phyloP scores from a whole-genome alignment of 768 basidiomycete genomes.

The Pholiota conissans region DNA sequence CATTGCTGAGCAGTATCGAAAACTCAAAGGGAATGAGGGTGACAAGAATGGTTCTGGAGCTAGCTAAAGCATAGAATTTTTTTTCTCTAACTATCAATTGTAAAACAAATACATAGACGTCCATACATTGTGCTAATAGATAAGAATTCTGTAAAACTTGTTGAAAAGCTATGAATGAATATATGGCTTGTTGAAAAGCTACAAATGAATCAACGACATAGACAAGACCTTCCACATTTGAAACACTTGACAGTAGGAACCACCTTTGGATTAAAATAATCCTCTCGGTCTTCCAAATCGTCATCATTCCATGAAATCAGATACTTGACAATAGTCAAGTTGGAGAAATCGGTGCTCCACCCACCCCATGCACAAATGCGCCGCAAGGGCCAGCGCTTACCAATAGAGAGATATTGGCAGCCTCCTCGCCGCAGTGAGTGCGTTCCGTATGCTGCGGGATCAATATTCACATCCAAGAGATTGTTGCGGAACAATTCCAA shows the following conservation, averaged over 20 bases:
- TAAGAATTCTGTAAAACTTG: too few species aligned
- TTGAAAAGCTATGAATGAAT: too few species aligned
- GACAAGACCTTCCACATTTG: not conserved
- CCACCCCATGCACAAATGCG: conserved; percentile 47
- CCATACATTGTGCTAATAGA: too few species aligned
- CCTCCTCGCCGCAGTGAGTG: conserved; percentile 34
- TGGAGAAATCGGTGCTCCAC: conserved; percentile 38
- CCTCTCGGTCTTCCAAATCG: conserved; percentile 26
- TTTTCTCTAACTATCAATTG: too few species aligned
- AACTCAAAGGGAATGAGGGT: not conserved
- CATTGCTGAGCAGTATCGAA: conserved; percentile 6
- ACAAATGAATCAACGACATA: not conserved
- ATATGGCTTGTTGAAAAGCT: too few species aligned
- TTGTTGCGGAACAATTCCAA: too few species aligned
- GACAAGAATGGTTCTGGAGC: not conserved
- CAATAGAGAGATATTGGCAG: conserved; percentile 34
- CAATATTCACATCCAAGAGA: too few species aligned
- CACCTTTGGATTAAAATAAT: conserved; percentile 29
- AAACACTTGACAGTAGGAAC: too few species aligned
- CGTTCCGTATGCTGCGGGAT: conserved; percentile 34
- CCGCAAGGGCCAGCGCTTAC: too few species aligned
- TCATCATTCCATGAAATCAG: conserved; percentile 38
- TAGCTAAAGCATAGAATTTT: too few species aligned
- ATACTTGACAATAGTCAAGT: conserved; percentile 41
- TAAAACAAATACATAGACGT: too few species aligned